These are phyloP conservation scores for Phytophthora pinifolia DNA, from an alignment of 352 stramenopile genomes.

Conservation along the genomic window DNA sequence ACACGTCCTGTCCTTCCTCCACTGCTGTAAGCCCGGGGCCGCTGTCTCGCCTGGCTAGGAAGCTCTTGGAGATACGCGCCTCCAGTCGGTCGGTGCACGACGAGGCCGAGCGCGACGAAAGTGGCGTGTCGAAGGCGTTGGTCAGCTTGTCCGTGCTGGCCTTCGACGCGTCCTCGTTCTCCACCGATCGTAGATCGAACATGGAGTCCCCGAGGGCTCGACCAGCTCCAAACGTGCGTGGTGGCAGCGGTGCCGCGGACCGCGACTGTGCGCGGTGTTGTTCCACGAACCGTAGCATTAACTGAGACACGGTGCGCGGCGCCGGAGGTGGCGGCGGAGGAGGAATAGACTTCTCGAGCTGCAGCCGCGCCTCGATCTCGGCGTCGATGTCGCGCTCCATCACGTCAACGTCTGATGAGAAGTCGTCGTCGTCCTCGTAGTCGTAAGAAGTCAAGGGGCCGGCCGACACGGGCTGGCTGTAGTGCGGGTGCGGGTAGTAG, in stretches of 20 bases:
- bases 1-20: slow-evolving; percentile 40
- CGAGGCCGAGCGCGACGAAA: slow-evolving; percentile 30
- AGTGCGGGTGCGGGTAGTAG: slow-evolving; percentile 20
- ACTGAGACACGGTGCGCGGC: slow-evolving; percentile 52
- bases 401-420: slow-evolving; percentile 62
- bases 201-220: slow-evolving; percentile 5
- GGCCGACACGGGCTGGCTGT: slow-evolving; percentile 10
- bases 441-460: slow-evolving; percentile 21
- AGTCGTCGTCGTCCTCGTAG: slow-evolving; percentile 27
- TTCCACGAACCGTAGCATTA: slow-evolving; percentile 61
- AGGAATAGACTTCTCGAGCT: slow-evolving; percentile 1
- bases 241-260: slow-evolving; percentile 2
- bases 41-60: slow-evolving; percentile 32
- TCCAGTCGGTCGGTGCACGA: slow-evolving; percentile 61
- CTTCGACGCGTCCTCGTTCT: slow-evolving; percentile 8
- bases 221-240: slow-evolving; percentile 2
- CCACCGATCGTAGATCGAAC: slow-evolving; percentile 16
- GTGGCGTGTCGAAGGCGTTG: slow-evolving; percentile 22
- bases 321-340: neutral
- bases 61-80: slow-evolving; percentile 65
- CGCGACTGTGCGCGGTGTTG: slow-evolving; percentile 34
- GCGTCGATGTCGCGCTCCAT: slow-evolving; percentile 72
- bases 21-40: slow-evolving; percentile 10
- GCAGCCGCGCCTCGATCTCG: slow-evolving; percentile 66
- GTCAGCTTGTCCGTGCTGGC: slow-evolving; percentile 9